Evolutionary conservation across 352 stramenopile genomes (phyloP), one percentile per base, ranked within the genome.

Genomic region (Globisporangium spiculum): DNA sequence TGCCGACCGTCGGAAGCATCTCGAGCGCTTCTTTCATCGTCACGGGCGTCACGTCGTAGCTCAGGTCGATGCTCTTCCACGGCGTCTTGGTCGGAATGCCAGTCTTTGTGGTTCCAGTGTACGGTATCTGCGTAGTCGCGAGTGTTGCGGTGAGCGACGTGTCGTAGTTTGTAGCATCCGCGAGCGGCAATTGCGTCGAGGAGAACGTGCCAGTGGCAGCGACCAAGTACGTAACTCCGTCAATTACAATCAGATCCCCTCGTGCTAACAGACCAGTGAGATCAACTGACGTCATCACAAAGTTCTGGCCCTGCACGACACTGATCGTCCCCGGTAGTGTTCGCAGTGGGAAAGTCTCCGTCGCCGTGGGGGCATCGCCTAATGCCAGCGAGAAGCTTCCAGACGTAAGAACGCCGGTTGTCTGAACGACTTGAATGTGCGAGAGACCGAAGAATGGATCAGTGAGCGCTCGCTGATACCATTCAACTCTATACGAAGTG

Each of bases 1-100:
- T 75, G 1, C 94, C 94, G 26, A 97, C 65, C 59, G 89, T 94
- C 12, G 92, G 82, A 4, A 99, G 73, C 65, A 93, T 77, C 77
- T 98, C 88, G 14, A 99, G 63, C 3, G 93, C 89, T 16, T 80
- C 79, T 59, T 94, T 74, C 74, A 96, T 79, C 3, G 67, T 72
- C 20, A 56, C 68, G n/a, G 86, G 85, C 0, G 83, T 87, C 9
- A 81, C 65, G 52, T 96, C 84, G 63, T 80, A 86, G 0, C 73
- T 20, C 32, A 96, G 60, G 12, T 80, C 75, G 4, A 70, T 89
- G 4, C 83, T 93, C 14, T 84, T 82, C 74, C 79, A 92, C 24
- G 76, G 83, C 7, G 83, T 90, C 16, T 78, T 74, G 8, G 92
- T 12, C 10, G 63, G n/a, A 2, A 78, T 62, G 4, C 63, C 71